Conservation (phyloP, 305 asterid species). For the Fraxinus nigra region DNA sequence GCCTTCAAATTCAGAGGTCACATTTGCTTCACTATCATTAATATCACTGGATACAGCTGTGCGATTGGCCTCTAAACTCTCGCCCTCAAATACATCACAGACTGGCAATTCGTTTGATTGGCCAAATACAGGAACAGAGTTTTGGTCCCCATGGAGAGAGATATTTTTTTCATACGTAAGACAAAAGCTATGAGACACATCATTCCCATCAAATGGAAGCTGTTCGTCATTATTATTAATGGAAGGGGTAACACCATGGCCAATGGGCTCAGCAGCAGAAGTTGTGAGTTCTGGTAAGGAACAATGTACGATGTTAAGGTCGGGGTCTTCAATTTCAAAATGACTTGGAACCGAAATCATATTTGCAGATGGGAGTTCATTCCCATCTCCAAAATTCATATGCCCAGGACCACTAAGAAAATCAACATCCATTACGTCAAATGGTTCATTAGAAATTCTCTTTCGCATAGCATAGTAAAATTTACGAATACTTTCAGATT, state of each 20-base stretch:
- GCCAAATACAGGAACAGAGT: constrained; percentile 6
- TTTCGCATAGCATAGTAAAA: constrained; percentile 66
- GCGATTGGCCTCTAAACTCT: constrained; percentile 25
- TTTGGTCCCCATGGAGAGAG: constrained; percentile 18
- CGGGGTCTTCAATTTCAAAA: constrained; percentile 42
- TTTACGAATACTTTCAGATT: constrained; percentile 48
- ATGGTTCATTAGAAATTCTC: constrained; percentile 57
- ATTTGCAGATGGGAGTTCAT: constrained; percentile 31
- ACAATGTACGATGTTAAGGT: constrained; percentile 18
- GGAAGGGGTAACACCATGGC: constrained; percentile 15
- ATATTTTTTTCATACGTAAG: constrained; percentile 27
- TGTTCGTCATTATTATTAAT: constrained; percentile 27
- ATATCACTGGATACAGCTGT: not conserved
- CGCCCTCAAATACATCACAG: constrained; percentile 28
- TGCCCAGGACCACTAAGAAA: constrained; percentile 35
- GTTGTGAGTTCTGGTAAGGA: constrained; percentile 29
- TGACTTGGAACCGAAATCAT: constrained; percentile 26
- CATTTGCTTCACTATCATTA: constrained; percentile 17
- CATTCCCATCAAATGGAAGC: constrained; percentile 26
- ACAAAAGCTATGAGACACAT: constrained; percentile 22
- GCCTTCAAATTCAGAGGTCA: constrained; percentile 36
- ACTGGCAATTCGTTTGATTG: constrained; percentile 35
- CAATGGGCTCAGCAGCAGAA: constrained; percentile 26
- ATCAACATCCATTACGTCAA: constrained; percentile 35
- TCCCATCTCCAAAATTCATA: constrained; percentile 27